Base-by-base conservation (phyloP, 768 basidiomycete genomes). In the Suillus brevipes region DNA sequence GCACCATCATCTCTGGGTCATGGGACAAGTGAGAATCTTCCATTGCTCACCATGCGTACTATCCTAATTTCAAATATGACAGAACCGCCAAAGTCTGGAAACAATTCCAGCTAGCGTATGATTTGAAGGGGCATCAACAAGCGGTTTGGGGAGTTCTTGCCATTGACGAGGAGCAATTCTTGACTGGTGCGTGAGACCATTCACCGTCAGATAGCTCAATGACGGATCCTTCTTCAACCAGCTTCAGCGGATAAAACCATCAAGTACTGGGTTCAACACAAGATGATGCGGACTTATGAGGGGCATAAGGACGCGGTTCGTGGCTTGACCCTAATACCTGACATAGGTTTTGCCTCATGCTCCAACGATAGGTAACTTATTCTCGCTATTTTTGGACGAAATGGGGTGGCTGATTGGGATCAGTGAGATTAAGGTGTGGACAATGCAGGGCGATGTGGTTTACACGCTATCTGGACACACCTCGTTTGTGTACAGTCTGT, bases 61-160 rank as follows among this genome's bases (percentile, higher is more conserved):
- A 4, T 38, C 7, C 38, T 59, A 20, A 59, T 18, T 20, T 59
- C 12, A 6, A 63, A 45, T 47, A 47, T 60, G 64, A 37, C 72
- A 98, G 96, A 74, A 94, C 97, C 2, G 97, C 95, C 42, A 94
- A 94, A 78, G 90, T 99, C 2, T 98, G 95, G 95, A 88, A 87
- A 76, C 82, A 91, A 71, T 95, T 92, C 75, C 76, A 85, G 64
- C 77, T 88, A 61, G 82, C 81, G 9, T 86, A 91, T 70, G 90
- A 91, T 66, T 84, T 99, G 61, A 85, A 87, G 71, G 94, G 89
- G 20, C 97, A 99, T 73, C 81, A 90, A 62, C 92, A 95, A 76
- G 90, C 97, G 9, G 96, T 99, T 2, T 97, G 95, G 95, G 92
- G 94, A 6, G 95, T 97, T 6, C 78, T 92, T 55, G 89, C 89